A percentile compares a stretch with the other conserved stretches of the same genome.
Conservation (phyloP, 1,139 yeast species). For the Scheffersomyces quercinus region DNA sequence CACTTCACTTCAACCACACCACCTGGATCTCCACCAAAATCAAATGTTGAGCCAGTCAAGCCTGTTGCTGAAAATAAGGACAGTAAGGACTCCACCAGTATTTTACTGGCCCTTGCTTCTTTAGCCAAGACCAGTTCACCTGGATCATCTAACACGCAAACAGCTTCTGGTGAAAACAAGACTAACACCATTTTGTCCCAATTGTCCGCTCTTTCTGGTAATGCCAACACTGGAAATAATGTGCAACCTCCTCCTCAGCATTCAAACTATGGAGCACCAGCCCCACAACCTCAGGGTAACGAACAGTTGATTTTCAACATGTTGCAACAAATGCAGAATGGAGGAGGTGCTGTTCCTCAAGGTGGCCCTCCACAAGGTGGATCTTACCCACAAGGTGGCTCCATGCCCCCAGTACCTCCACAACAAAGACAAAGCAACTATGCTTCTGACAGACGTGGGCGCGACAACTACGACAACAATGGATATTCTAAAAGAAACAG, state of each 20-base stretch:
- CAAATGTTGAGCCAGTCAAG: slow-evolving; percentile 26
- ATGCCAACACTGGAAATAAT: slow-evolving; percentile 16
- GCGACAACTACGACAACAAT: slow-evolving; percentile 27
- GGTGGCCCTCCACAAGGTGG: slow-evolving; percentile 6
- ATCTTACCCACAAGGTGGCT: slow-evolving; percentile 8
- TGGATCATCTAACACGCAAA: slow-evolving; percentile 17
- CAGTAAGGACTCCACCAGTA: slow-evolving; percentile 52
- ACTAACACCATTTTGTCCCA: slow-evolving; percentile 46
- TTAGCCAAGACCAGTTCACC: slow-evolving; percentile 40
- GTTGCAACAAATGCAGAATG: slow-evolving; percentile 46
- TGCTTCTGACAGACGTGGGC: slow-evolving; percentile 34
- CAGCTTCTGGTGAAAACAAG: slow-evolving; percentile 19
- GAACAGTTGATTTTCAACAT: slow-evolving; percentile 39
- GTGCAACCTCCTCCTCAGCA: slow-evolving; percentile 12
- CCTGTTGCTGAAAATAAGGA: slow-evolving; percentile 17
- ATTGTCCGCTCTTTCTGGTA: slow-evolving; percentile 44
- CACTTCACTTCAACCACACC: slow-evolving; percentile 60
- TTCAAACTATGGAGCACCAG: slow-evolving; percentile 13
- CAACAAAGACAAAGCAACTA: slow-evolving; percentile 17
- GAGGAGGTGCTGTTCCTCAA: slow-evolving; percentile 7
- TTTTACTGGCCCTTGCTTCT: slow-evolving; percentile 65
- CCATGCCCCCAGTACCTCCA: slow-evolving; percentile 7
- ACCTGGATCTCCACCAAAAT: slow-evolving; percentile 56
- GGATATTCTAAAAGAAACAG: slow-evolving; percentile 51
- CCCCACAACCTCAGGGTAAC: slow-evolving; percentile 19